phyloP scores from a whole-genome alignment of 306 rosid genomes.

The Cicer judaicum region DNA sequence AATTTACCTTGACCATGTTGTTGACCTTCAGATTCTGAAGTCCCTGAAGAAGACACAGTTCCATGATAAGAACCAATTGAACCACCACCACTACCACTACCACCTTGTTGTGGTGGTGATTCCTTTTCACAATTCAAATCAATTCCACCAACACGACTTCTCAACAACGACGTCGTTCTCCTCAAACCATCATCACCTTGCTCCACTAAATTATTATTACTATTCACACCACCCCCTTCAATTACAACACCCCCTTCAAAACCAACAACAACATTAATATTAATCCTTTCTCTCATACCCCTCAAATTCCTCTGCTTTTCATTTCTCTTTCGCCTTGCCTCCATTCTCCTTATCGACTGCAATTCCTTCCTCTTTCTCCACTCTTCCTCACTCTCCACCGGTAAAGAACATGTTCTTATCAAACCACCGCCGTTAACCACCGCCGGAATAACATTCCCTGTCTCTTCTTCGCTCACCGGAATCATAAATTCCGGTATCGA shows the following conservation, averaged over 20 bases:
- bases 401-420: slow-evolving; percentile 69
- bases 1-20: slow-evolving; percentile 55
- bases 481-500: slow-evolving; percentile 62
- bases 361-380: slow-evolving; percentile 81
- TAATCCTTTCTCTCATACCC: slow-evolving; percentile 49
- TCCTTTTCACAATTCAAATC: slow-evolving; percentile 38
- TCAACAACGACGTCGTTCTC: slow-evolving; percentile 41
- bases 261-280: not conserved
- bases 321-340: slow-evolving; percentile 65
- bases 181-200: slow-evolving; percentile 46
- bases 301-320: slow-evolving; percentile 72
- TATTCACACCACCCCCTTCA: slow-evolving; percentile 33
- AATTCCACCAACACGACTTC: slow-evolving; percentile 39
- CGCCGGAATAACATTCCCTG: slow-evolving; percentile 20
- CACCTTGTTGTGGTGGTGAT: slow-evolving; percentile 39
- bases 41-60: slow-evolving; percentile 59
- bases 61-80: slow-evolving; percentile 46
- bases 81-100: not conserved
- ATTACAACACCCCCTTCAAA: slow-evolving; percentile 42
- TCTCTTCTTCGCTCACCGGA: slow-evolving; percentile 35
- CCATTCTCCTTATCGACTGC: slow-evolving; percentile 78
- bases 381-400: slow-evolving; percentile 66
- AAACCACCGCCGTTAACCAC: slow-evolving; percentile 26
- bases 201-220: slow-evolving; percentile 33
- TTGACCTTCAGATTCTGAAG: slow-evolving; percentile 56